Base-by-base conservation (phyloP, 2,329 filamentous ascomycete species). In the Epichloe typhina region DNA sequence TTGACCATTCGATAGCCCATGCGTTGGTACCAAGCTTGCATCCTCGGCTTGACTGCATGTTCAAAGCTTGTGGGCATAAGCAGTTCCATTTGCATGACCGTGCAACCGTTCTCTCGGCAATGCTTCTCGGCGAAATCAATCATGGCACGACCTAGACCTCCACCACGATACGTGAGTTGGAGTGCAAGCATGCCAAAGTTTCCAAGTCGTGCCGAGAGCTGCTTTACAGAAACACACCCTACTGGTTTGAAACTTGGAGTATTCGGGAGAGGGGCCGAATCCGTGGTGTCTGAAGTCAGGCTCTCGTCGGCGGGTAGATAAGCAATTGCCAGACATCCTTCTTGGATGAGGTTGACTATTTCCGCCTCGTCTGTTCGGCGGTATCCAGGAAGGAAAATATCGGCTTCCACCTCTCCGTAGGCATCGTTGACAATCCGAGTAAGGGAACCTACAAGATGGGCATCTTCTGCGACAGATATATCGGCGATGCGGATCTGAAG, bases 161-260 rank as follows among this genome's bases (percentile, higher is more conserved):
- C 41, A 0, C 63, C 62, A 12, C 56, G 61, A 17, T 61, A 41
- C 6, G 49, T 45, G 0, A 43, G 23, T 12, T 64, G 56, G 3
- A 65, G 43, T 1, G 63, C 58, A 3, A 65, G 42, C 62, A 64
- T 64, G 26, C 59, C 58, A 21, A 65, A 61, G 4, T 57, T 51
- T 13, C 63, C 64, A 5, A 57, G 52, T 0, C 49, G 33, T 6
- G 58, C 45, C 1, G 56, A 55, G 0, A 55, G 35, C 2, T 52
- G 47, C 49, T 61, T 65, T 38, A 63, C 46, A 26, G 50, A 57
- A 7, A 65, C 55, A 33, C 63, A 65, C 11, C 63, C 63, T 3
- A 63, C 36, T 50, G 1, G 56, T 50, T 0, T 58, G 36, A 2
- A 41, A 40, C 31, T 15, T 21, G 35, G 11, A 8, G 11, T 12